These are phyloP conservation scores for Quercus wislizeni DNA, from an alignment of 306 rosid genomes.

Conservation along the genomic window DNA sequence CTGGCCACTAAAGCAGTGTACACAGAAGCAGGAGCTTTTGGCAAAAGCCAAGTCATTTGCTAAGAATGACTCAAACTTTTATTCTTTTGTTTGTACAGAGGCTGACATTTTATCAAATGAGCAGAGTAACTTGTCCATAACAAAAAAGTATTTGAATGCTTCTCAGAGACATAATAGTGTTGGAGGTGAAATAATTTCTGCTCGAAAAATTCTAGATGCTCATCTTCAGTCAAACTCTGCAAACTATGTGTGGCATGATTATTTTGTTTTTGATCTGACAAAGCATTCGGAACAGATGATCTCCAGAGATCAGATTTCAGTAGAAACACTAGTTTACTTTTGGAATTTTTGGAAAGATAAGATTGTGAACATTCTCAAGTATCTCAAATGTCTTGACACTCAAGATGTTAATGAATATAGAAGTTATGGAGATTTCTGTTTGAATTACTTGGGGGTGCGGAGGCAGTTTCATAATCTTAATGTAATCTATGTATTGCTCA, in stretches of 20 bases:
- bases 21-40: conserved; percentile 44
- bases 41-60: conserved; percentile 49
- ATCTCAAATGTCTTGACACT: conserved; percentile 29
- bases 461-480: conserved; percentile 16
- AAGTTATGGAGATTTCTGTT: conserved; percentile 41
- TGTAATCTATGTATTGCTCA: conserved; percentile 37
- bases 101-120: conserved; percentile 43
- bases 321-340: conserved; percentile 53
- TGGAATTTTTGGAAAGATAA: conserved; percentile 72
- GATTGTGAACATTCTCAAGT: conserved; percentile 31
- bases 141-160: conserved; percentile 29
- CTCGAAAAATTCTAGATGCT: conserved; percentile 56
- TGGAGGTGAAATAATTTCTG: conserved; percentile 53
- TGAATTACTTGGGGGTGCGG: conserved; percentile 57
- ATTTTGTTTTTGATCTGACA: conserved; percentile 24
- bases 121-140: conserved; percentile 6
- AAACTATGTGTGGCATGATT: conserved; percentile 40
- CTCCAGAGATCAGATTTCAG: conserved; percentile 37
- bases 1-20: conserved; percentile 63
- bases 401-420: conserved; percentile 24
- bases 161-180: conserved; percentile 35
- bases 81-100: conserved; percentile 41
- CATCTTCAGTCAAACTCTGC: conserved; percentile 41
- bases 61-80: conserved; percentile 29
- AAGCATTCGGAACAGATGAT: conserved; percentile 25